Percentiles rank a stretch among this genome's conserved stretches.
These are phyloP conservation scores for Plasmodium billcollinsi DNA, from an alignment of 169 alveolate species.

Conservation along the genomic window DNA sequence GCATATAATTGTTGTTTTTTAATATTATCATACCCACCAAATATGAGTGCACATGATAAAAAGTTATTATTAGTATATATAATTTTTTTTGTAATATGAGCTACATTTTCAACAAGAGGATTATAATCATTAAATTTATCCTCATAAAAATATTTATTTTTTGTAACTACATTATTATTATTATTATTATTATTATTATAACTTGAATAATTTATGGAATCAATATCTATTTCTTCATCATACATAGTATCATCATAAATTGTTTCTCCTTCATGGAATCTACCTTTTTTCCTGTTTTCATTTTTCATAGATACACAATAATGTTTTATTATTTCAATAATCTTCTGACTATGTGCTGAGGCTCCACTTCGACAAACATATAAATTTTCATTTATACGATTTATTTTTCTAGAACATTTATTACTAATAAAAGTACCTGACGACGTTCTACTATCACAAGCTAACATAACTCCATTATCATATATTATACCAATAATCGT, in stretches of 20 bases:
- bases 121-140: constrained; percentile 66
- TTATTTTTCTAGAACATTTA: constrained; percentile 93
- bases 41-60: constrained; percentile 91
- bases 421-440: constrained; percentile 93
- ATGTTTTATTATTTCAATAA: constrained; percentile 87
- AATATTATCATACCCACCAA: constrained; percentile 93
- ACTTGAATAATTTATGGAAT: constrained; percentile 5
- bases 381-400: constrained; percentile 89
- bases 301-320: constrained; percentile 88
- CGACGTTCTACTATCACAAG: constrained; percentile 96
- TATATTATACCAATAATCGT: constrained; percentile 93
- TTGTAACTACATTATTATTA: constrained; percentile 11
- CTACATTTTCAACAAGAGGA: constrained; percentile 85
- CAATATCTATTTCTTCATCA: constrained; percentile 50
- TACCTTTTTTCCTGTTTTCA: constrained; percentile 87
- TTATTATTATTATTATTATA: constrained; percentile 2
- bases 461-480: constrained; percentile 94
- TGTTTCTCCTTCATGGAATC: constrained; percentile 84
- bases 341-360: constrained; percentile 96
- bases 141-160: constrained; percentile 74
- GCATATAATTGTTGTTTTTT: constrained; percentile 90
- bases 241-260: constrained; percentile 77
- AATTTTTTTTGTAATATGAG: constrained; percentile 85
- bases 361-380: constrained; percentile 95
- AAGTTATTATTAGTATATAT: constrained; percentile 90